Base-by-base conservation (phyloP, 2,329 filamentous ascomycete genomes). In the Podosphaera aphanis region DNA sequence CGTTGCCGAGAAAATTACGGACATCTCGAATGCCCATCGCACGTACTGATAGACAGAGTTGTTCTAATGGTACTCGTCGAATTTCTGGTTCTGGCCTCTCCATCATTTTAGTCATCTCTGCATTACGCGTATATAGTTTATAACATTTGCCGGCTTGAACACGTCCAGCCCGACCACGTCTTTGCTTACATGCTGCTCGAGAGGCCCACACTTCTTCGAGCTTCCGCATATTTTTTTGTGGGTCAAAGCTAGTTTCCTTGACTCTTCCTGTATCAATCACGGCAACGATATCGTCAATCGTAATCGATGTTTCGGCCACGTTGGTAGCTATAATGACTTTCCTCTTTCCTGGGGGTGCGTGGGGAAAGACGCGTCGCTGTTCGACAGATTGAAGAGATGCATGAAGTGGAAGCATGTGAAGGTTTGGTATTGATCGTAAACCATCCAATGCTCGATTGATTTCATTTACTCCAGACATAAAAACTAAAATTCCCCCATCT, bases 301-400 rank as follows among this genome's bases (percentile, higher is more conserved):
- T 98, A 59, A 98, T 95, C 2, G 90, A 95, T 0, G 90, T 98
- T 61, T 98, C 90, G 1, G 90, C 90, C 2, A 98, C 88, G 56
- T 98, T 98, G 39, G 90, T 98, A 1, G 90, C 83, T 5, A 88
- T 83, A 29, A 98, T 82, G 11, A 98, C 74, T 62, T 98, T 98
- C 31, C 90, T 73, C 62, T 83, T 86, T 0, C 85, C 85, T 2
- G 65, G 60, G 0, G 88, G 86, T 3, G 90, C 65, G 13, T 69
- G 68, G 23, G 74, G 69, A 59, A 98, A 98, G 0, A 98, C 90
- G 20, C 76, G 73, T 49, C 82, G 79, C 61, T 98, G 90, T 55
- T 95, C 88, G 2, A 71, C 71, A 8, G 88, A 88, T 55, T 92
- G 78, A 1, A 98, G 70, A 0, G 86, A 94, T 11, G 90, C 90